Percentiles rank a stretch among this genome's conserved stretches.
These are phyloP conservation scores for Orbilia blumenaviensis DNA, from an alignment of 2,329 filamentous ascomycete species.

Conservation along the genomic window DNA sequence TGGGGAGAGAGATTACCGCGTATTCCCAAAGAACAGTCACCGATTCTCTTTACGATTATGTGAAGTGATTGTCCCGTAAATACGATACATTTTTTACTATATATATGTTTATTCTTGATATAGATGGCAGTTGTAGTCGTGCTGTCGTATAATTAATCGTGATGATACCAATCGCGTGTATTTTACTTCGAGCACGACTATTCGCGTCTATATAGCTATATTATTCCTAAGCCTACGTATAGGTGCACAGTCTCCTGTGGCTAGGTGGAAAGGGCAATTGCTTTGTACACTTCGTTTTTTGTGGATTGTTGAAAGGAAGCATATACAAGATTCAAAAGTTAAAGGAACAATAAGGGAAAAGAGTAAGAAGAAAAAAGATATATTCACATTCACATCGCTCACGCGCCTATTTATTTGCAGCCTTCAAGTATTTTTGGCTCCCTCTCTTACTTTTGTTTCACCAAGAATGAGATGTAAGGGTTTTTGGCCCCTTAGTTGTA, in stretches of 20 bases:
- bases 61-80: conserved; percentile 55
- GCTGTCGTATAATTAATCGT: too few relatives aligned
- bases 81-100: conserved; percentile 42
- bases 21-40: conserved; percentile 55
- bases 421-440: too few relatives aligned
- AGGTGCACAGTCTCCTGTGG: too few relatives aligned
- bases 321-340: conserved; percentile 29
- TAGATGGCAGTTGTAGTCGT: not conserved
- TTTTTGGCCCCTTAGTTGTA: conserved; percentile 66
- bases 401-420: not conserved
- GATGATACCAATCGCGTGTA: too few relatives aligned
- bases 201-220: not conserved
- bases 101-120: not conserved
- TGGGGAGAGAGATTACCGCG: conserved; percentile 53
- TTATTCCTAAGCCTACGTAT: too few relatives aligned
- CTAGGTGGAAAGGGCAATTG: not conserved
- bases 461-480: too few relatives aligned
- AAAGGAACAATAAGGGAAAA: conserved; percentile 7
- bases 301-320: conserved; percentile 26
- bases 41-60: conserved; percentile 27
- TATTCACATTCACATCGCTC: conserved; percentile 43
- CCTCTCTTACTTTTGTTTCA: too few relatives aligned
- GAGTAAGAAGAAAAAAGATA: conserved; percentile 1
- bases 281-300: conserved; percentile 43
- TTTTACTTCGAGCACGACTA: too few relatives aligned